Evolutionary conservation across 805 yeast genomes (phyloP).

Genomic region (Wickerhamomyces ciferrii): DNA sequence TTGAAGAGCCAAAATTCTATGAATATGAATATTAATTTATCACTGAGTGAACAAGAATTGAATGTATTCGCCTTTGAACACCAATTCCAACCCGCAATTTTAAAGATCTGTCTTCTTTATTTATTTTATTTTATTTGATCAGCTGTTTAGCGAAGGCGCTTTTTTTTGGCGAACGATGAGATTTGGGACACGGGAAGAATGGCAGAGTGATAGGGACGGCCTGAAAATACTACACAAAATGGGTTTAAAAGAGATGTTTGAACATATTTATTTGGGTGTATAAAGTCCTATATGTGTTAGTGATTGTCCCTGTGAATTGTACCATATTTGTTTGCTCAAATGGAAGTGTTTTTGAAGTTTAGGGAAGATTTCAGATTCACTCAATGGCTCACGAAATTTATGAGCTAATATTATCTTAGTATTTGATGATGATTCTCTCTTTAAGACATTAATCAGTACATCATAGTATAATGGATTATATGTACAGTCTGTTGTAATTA

Average conservation of each 20-base stretch:
- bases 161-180: no score
- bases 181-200: not conserved
- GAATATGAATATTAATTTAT: no score
- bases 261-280: not conserved
- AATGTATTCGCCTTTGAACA: no score
- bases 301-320: conserved; percentile 7
- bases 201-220: no score
- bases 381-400: conserved; percentile 22
- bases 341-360: conserved; percentile 7
- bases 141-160: not conserved
- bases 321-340: conserved; percentile 14
- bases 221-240: not conserved
- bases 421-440: conserved; percentile 7
- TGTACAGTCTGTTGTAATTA: conserved; percentile 36
- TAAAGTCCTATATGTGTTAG: conserved; percentile 19
- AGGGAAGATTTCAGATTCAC: conserved; percentile 18
- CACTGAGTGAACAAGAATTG: no score
- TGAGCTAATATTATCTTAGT: conserved; percentile 17
- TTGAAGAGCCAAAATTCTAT: no score
- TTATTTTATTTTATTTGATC: not conserved
- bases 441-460: conserved; percentile 25
- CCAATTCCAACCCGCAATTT: no score
- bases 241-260: not conserved
- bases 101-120: no score
- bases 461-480: conserved; percentile 36